Percentiles rank a stretch among this genome's conserved stretches.
phyloP scores from a whole-genome alignment of 2,329 filamentous ascomycete genomes.

The Chrysoporthe puriensis region DNA sequence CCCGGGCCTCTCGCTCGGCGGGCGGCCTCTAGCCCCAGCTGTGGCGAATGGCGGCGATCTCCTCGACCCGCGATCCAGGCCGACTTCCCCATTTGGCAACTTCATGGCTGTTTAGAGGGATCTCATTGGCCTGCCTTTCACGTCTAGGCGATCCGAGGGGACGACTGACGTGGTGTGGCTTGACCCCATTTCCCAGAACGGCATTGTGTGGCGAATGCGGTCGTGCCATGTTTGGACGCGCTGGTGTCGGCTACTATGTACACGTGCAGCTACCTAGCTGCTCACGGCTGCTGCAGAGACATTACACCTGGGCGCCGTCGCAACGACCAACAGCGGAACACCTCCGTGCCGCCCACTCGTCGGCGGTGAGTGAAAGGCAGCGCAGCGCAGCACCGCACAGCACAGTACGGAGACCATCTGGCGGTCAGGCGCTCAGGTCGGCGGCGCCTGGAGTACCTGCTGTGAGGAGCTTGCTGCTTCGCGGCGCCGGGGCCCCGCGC shows the following conservation, averaged over 20 bases:
- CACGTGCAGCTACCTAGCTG: no score
- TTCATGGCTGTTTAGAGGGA: not conserved
- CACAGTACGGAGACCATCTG: no score
- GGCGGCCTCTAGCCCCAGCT: conserved; percentile 26
- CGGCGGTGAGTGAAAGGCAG: not conserved
- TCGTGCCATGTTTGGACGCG: not conserved
- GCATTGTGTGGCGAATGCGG: conserved; percentile 1
- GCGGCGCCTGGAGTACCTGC: no score
- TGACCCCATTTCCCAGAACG: conserved; percentile 3
- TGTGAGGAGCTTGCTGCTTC: no score
- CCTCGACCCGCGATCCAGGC: not conserved
- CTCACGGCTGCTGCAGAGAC: no score
- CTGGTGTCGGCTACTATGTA: no score
- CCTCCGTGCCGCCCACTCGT: not conserved
- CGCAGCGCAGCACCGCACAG: no score
- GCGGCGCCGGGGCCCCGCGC: no score
- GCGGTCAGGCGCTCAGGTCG: no score
- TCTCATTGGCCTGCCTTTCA: conserved; percentile 9
- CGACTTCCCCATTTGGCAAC: conserved; percentile 20
- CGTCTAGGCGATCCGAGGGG: not conserved
- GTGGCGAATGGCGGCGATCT: conserved; percentile 21
- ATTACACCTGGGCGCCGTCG: not conserved
- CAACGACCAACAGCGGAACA: not conserved
- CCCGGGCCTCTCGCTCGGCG: not conserved
- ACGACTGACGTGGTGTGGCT: no score